Evolutionary conservation across 805 yeast genomes (phyloP), one percentile per base, ranked within the genome.

Genomic region (Schwanniomyces occidentalis): DNA sequence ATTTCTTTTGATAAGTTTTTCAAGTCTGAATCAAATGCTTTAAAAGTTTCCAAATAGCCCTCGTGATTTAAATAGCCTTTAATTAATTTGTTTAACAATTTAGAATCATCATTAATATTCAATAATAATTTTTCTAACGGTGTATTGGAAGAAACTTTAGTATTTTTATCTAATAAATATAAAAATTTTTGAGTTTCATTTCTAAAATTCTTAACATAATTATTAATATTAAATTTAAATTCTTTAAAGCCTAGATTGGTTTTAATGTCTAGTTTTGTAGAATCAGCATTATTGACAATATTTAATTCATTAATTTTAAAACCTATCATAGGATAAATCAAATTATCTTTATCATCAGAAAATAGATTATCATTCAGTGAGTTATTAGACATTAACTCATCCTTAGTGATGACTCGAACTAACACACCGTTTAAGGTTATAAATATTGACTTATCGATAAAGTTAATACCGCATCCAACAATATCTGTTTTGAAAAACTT

Each of bases 391-490:
- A 27, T 30, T 21, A 63, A 45, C 18, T 56, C 62, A 13, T 50
- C 58, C 27, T 54, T 50, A 4, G 44, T 29, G 6, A 63, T 53
- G 3, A 46, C 46, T 22, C 44, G 51, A 7, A 58, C 57, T 23
- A 61, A 44, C 3, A 85, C 70, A 2, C 96, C 97, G 58, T 90
- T 89, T 54, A 85, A 82, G 0, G 96, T 89, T 44, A 78, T 77
- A 48, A 89, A 90, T 2, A 87, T 71, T 0, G 79, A 61, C 26
- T 76, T 72, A 25, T 75, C 76, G 10, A 73, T 65, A 47, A 76
- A 83, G 61, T 89, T 83, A 16, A 88, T 71, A 4, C 96, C 96
- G 57, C 90, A 83, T 0, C 97, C 97, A 42, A 90, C 71, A 2
- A 75, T 66, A 56, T 88, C 96, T 15, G 58, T 48, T 26, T 41